A percentile compares a stretch with the other conserved stretches of the same genome.
phyloP scores from a whole-genome alignment of 441 rosid genomes.

The Pelargonium cotyledonis region DNA sequence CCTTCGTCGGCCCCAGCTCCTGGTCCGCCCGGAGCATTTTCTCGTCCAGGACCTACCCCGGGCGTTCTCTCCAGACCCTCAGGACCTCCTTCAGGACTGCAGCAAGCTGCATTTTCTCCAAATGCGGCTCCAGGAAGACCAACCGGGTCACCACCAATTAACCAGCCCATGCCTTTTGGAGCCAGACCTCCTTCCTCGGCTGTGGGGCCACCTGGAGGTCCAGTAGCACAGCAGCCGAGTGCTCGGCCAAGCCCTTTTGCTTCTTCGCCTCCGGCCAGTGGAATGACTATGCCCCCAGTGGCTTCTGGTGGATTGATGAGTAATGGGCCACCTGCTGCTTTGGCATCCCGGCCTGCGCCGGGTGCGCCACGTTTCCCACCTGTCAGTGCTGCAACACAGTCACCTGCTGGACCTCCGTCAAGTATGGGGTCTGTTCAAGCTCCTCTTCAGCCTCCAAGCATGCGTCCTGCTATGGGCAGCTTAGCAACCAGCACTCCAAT shows the following conservation, averaged over 20 bases:
- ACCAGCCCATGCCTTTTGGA: conserved; percentile 50
- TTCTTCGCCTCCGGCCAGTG: conserved; percentile 33
- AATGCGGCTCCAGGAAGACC: conserved; percentile 54
- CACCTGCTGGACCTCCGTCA: conserved; percentile 51
- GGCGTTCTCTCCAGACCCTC: conserved; percentile 41
- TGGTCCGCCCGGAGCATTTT: conserved; percentile 21
- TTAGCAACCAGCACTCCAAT: conserved; percentile 18
- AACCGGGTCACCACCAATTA: conserved; percentile 35
- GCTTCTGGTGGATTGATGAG: conserved; percentile 40
- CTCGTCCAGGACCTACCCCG: conserved; percentile 42
- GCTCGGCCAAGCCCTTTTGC: conserved; percentile 20
- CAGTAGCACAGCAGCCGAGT: conserved; percentile 26
- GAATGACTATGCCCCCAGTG: conserved; percentile 34
- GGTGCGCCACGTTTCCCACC: conserved; percentile 43
- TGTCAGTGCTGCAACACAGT: conserved; percentile 36
- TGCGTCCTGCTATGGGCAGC: conserved; percentile 37
- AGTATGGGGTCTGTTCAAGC: conserved; percentile 30
- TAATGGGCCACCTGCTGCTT: conserved; percentile 58
- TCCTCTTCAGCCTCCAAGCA: conserved; percentile 43
- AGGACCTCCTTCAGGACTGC: conserved; percentile 38
- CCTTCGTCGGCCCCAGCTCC: conserved; percentile 41
- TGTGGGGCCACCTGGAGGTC: conserved; percentile 20
- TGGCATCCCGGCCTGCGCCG: conserved; percentile 29
- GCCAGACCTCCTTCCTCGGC: conserved; percentile 45
- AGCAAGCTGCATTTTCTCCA: conserved; percentile 41